Conservation (phyloP, 2,329 filamentous ascomycete species). For the Aspergillus sp. region DNA sequence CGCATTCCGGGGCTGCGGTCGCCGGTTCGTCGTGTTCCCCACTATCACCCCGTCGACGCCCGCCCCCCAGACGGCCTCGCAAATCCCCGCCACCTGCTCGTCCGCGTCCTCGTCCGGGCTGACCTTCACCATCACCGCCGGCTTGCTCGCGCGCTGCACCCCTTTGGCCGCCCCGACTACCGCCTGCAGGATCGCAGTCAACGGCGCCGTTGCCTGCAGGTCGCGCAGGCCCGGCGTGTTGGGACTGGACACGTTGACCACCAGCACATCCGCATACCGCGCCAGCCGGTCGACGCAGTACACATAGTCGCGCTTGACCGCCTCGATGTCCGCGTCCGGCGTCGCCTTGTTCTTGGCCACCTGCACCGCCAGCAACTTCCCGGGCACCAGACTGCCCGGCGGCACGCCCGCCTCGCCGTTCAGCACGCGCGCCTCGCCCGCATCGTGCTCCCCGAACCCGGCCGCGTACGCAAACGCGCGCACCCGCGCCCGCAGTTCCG, state of each 20-base stretch:
- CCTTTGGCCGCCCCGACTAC: conserved; percentile 70
- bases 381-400: conserved; percentile 66
- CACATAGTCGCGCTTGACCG: conserved; percentile 72
- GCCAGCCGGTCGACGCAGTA: conserved; percentile 76
- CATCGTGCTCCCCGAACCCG: conserved; percentile 55
- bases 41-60: conserved; percentile 94
- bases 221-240: conserved; percentile 89
- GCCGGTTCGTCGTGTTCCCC: conserved; percentile 87
- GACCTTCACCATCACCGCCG: conserved; percentile 93
- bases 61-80: conserved; percentile 69
- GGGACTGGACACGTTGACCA: conserved; percentile 94
- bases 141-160: conserved; percentile 61
- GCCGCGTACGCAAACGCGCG: conserved; percentile 63
- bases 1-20: conserved; percentile 56
- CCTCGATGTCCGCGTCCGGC: conserved; percentile 71
- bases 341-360: conserved; percentile 96
- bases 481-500: conserved; percentile 65
- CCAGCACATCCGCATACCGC: conserved; percentile 86
- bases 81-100: conserved; percentile 77
- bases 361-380: conserved; percentile 77
- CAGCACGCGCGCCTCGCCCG: conserved; percentile 62
- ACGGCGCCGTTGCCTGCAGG: conserved; percentile 72
- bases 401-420: conserved; percentile 68
- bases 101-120: conserved; percentile 88
- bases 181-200: conserved; percentile 69